phyloP scores from a whole-genome alignment of 2,329 filamentous ascomycete genomes.

The Fusarium multiceps region DNA sequence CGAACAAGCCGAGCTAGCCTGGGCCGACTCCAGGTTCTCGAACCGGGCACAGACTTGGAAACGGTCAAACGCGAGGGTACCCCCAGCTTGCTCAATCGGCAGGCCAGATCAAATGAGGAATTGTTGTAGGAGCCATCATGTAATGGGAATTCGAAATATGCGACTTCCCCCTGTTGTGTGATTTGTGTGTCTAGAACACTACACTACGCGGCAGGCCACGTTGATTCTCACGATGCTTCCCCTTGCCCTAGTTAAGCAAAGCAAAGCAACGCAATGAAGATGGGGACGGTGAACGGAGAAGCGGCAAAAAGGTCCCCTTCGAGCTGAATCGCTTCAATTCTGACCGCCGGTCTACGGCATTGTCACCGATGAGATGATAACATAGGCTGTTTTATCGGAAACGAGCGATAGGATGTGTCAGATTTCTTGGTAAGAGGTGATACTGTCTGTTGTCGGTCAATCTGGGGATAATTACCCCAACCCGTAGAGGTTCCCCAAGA shows the following conservation, averaged over 20 bases:
- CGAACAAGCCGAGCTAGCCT: slow-evolving; percentile 13
- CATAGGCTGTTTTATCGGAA: slow-evolving; percentile 3
- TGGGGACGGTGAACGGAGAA: neutral
- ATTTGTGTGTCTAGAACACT: slow-evolving; percentile 10
- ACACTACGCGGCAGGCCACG: slow-evolving; percentile 3
- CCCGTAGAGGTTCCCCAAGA: slow-evolving; percentile 1
- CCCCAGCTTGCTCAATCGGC: slow-evolving; percentile 16
- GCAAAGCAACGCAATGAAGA: neutral
- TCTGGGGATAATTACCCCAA: slow-evolving; percentile 11
- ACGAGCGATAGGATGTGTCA: slow-evolving; percentile 16
- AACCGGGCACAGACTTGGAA: slow-evolving; percentile 32
- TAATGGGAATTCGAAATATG: slow-evolving; percentile 36
- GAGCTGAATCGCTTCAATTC: slow-evolving; percentile 3
- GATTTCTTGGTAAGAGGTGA: slow-evolving; percentile 3
- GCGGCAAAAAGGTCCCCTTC: neutral
- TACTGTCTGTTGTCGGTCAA: slow-evolving; percentile 9
- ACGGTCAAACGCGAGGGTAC: slow-evolving; percentile 27
- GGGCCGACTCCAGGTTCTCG: slow-evolving; percentile 26
- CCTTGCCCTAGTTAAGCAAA: neutral
- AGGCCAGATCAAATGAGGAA: slow-evolving; percentile 34
- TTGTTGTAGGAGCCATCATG: slow-evolving; percentile 25
- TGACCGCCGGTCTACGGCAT: slow-evolving; percentile 30
- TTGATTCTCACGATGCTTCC: slow-evolving; percentile 15
- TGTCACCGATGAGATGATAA: slow-evolving; percentile 1
- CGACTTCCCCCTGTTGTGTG: slow-evolving; percentile 5